Evolutionary conservation across 768 basidiomycete genomes (phyloP).

Genomic region (Xerocomellus intermedius): DNA sequence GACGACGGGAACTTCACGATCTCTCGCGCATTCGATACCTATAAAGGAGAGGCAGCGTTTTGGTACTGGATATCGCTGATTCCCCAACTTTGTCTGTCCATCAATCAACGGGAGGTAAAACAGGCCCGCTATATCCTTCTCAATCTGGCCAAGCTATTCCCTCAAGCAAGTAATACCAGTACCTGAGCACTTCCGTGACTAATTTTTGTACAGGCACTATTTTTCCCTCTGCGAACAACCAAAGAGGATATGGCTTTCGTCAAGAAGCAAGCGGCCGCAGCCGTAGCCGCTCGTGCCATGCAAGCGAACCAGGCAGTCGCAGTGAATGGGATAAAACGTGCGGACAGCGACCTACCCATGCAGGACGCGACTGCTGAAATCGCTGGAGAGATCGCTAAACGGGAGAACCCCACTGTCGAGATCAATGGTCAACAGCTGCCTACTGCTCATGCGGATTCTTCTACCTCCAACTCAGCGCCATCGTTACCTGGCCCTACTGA

Average conservation of each 20-base stretch:
- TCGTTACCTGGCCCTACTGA: slow-evolving; percentile 17
- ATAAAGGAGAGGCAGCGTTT: slow-evolving; percentile 93
- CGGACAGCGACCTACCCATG: slow-evolving; percentile 30
- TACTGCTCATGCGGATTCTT: slow-evolving; percentile 17
- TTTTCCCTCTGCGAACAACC: slow-evolving; percentile 89
- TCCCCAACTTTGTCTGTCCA: slow-evolving; percentile 87
- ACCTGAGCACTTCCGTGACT: slow-evolving; percentile 1
- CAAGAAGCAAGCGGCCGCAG: slow-evolving; percentile 41
- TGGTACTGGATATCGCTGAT: slow-evolving; percentile 99
- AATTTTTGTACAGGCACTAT: slow-evolving; percentile 65
- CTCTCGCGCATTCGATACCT: slow-evolving; percentile 84
- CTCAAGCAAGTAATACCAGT: slow-evolving; percentile 62
- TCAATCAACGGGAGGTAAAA: slow-evolving; percentile 89
- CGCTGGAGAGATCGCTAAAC: slow-evolving; percentile 26
- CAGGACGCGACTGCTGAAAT: slow-evolving; percentile 31
- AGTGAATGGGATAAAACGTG: slow-evolving; percentile 29
- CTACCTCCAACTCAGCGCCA: slow-evolving; percentile 7
- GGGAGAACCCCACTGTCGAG: slow-evolving; percentile 20
- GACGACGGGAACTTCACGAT: slow-evolving; percentile 76
- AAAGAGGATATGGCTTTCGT: slow-evolving; percentile 63
- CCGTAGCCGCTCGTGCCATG: slow-evolving; percentile 33
- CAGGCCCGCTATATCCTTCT: slow-evolving; percentile 88
- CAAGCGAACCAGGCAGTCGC: slow-evolving; percentile 34
- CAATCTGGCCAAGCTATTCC: slow-evolving; percentile 86
- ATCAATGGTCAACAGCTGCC: slow-evolving; percentile 27